Base-by-base conservation (phyloP, 352 stramenopile species). In the Phytophthora crassamura region DNA sequence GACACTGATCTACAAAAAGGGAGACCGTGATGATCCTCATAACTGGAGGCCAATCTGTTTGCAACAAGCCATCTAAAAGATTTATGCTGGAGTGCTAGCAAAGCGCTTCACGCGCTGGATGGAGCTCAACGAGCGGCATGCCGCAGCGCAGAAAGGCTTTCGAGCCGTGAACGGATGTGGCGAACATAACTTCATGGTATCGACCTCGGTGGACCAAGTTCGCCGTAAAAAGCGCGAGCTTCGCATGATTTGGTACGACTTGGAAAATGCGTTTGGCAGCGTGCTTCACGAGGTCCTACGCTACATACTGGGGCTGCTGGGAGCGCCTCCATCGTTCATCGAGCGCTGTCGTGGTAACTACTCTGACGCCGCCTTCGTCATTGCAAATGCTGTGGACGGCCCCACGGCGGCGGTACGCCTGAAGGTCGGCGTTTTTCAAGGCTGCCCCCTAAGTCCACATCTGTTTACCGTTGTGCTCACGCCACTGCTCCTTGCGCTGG, bases 11-110 rank as follows among this genome's bases (percentile, higher is more conserved):
- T 22, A 66, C 56, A 81, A 81, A 58, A 74, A 77, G 25, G 69
- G 69, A 3, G 11, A 39, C 6, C 25, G 20, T 0, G 7, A 28
- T 7, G 25, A 69, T 34, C 56, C n/a, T 7, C 16, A 0, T 75
- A 76, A n/a, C 53, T 74, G 69, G 57, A 30, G 72, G 11, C 62
- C 68, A 8, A 78, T 78, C 51, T 77, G 62, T 25, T 35, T 82
- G 1, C 74, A 82, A 46, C 56, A 52, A 18, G 51, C 60, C 7
- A 47, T 77, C 12, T 82, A 74, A 69, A 82, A 82, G 59, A 7
- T 78, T 7, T 78, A 73, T 49, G 28, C 69, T 0, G 43, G 59
- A 14, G 11, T n/a, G n/a, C n/a, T n/a, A n/a, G n/a, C n/a, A n/a
- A n/a, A n/a, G n/a, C n/a, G 73, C 4, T 35, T 80, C 3, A 38